phyloP scores from a whole-genome alignment of 768 basidiomycete species.

The Russula ochroleuca region DNA sequence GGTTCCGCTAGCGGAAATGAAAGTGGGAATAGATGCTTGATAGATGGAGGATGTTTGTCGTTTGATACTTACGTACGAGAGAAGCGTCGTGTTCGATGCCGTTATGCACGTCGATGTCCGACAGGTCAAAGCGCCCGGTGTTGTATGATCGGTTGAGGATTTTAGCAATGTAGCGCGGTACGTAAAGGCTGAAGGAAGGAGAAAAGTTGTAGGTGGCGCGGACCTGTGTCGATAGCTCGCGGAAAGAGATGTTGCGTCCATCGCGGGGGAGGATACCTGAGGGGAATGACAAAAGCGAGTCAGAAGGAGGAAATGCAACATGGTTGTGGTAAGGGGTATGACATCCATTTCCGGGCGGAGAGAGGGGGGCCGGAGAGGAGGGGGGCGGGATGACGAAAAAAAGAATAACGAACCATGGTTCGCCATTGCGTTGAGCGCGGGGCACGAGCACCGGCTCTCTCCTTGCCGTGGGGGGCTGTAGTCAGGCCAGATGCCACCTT shows the following conservation, averaged over 20 bases:
- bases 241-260: conserved; percentile 68
- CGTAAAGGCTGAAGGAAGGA: conserved; percentile 61
- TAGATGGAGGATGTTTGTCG: background rate
- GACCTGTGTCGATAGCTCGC: conserved; percentile 41
- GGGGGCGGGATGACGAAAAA: no score
- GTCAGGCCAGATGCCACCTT: conserved; percentile 64
- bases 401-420: conserved; percentile 59
- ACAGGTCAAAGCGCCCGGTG: conserved; percentile 57
- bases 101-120: conserved; percentile 68
- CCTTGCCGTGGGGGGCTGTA: conserved; percentile 52
- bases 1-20: no score
- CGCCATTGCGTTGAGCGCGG: conserved; percentile 74
- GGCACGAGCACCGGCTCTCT: conserved; percentile 71
- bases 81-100: conserved; percentile 72
- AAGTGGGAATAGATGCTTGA: no score
- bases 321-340: background rate
- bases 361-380: background rate
- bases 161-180: conserved; percentile 55
- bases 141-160: conserved; percentile 54
- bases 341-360: background rate
- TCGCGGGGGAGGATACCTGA: conserved; percentile 49
- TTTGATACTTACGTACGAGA: conserved; percentile 46
- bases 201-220: conserved; percentile 65
- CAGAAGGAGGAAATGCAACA: background rate
- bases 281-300: background rate